Evolutionary conservation across 192 early-diverging fungal genomes (phyloP).

Genomic region (Kappamyces sp.): DNA sequence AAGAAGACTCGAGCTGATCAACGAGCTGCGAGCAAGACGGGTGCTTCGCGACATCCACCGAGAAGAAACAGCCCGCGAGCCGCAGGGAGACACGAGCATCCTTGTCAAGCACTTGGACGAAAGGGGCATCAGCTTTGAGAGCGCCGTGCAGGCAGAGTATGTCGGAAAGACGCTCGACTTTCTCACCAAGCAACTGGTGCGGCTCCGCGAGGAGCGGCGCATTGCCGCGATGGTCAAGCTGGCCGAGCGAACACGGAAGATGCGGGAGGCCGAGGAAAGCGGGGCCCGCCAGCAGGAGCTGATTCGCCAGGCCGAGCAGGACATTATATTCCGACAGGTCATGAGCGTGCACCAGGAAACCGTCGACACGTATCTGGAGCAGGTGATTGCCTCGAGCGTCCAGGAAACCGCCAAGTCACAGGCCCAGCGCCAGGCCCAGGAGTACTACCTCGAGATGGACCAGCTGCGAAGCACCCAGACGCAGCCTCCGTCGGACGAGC

Average conservation of each 20-base stretch:
- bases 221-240: slow-evolving; percentile 52
- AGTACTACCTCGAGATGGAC: slow-evolving; percentile 38
- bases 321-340: slow-evolving; percentile 51
- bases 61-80: neutral
- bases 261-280: slow-evolving; percentile 57
- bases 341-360: slow-evolving; percentile 53
- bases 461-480: neutral
- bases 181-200: slow-evolving; percentile 48
- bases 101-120: neutral
- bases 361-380: slow-evolving; percentile 53
- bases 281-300: slow-evolving; percentile 45
- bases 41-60: neutral
- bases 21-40: slow-evolving; percentile 48
- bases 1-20: slow-evolving; percentile 45
- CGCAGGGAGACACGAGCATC: neutral
- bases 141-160: slow-evolving; percentile 37
- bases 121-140: slow-evolving; percentile 27
- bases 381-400: slow-evolving; percentile 36
- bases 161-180: slow-evolving; percentile 49
- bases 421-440: slow-evolving; percentile 38
- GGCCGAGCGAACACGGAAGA: slow-evolving; percentile 49
- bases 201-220: slow-evolving; percentile 45
- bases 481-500: slow-evolving; percentile 13
- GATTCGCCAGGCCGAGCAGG: slow-evolving; percentile 36
- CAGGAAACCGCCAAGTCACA: slow-evolving; percentile 32